These are phyloP conservation scores for Pseudogymnoascus destructans DNA, from an alignment of 2,329 filamentous ascomycete genomes.

Conservation along the genomic window DNA sequence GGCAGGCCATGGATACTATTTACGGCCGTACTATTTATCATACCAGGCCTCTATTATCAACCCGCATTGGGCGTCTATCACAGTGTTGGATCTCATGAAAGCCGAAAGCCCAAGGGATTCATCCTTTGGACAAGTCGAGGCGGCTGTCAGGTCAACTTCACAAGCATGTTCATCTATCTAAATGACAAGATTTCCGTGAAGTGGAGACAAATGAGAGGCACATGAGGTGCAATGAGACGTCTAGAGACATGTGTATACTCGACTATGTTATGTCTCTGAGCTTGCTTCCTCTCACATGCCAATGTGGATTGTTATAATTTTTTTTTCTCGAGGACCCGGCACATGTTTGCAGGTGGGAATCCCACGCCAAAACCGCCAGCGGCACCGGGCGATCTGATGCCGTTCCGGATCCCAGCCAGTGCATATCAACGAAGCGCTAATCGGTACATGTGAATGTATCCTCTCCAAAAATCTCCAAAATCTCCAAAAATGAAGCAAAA, in stretches of 20 bases:
- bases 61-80: neutral
- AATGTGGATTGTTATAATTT: neutral
- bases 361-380: neutral
- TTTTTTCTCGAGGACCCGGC: neutral
- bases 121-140: neutral
- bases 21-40: neutral
- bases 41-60: neutral
- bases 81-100: neutral
- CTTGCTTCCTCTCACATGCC: neutral
- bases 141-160: neutral
- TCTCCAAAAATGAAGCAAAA: neutral
- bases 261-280: neutral
- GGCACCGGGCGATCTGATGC: constrained; percentile 1
- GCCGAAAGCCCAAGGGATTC: neutral
- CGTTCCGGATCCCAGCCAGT: neutral
- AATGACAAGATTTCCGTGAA: constrained; percentile 4
- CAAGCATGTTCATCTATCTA: constrained; percentile 4
- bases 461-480: constrained; percentile 8
- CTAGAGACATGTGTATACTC: neutral
- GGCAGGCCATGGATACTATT: neutral
- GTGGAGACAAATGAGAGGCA: neutral
- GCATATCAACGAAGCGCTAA: neutral
- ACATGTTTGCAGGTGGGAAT: constrained; percentile 1
- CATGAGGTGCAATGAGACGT: neutral
- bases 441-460: neutral